Percentiles rank a stretch among this genome's conserved stretches.
Conservation (phyloP, 345 rosid species). For the Rhizophora apiculata region DNA sequence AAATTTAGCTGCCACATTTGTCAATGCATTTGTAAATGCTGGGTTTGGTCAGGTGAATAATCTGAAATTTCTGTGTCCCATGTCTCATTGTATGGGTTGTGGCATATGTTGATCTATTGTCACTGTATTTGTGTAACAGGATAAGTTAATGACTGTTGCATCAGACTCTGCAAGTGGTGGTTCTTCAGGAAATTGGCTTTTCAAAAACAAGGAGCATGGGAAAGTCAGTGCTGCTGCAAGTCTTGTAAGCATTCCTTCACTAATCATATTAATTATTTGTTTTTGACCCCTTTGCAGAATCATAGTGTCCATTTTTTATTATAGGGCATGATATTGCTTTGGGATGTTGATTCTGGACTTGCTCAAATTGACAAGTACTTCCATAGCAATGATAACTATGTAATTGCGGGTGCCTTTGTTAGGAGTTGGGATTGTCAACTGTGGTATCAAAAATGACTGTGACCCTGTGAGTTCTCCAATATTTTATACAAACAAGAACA, state of each 20-base stretch:
- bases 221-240: slow-evolving; percentile 96
- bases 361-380: slow-evolving; percentile 87
- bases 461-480: slow-evolving; percentile 67
- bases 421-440: slow-evolving; percentile 90
- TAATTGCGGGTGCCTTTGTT: slow-evolving; percentile 89
- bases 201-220: slow-evolving; percentile 94
- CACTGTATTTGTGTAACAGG: slow-evolving; percentile 41
- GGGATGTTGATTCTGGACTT: slow-evolving; percentile 95
- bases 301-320: slow-evolving; percentile 16
- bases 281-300: background rate
- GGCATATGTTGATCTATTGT: slow-evolving; percentile 10
- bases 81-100: background rate
- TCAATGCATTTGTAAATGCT: slow-evolving; percentile 95
- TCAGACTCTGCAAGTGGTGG: slow-evolving; percentile 67
- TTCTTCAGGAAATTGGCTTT: slow-evolving; percentile 82
- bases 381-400: slow-evolving; percentile 73
- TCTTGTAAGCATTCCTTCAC: slow-evolving; percentile 50
- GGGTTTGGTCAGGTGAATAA: slow-evolving; percentile 85
- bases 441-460: slow-evolving; percentile 76
- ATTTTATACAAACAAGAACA: background rate
- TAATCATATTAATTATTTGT: background rate
- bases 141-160: slow-evolving; percentile 83
- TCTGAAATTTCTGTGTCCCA: slow-evolving; percentile 8
- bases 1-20: slow-evolving; percentile 93
- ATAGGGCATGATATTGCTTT: slow-evolving; percentile 86